Percentiles rank a stretch among this genome's conserved stretches.
Conservation (phyloP, 2,329 filamentous ascomycete species). For the Thelonectria olida region DNA sequence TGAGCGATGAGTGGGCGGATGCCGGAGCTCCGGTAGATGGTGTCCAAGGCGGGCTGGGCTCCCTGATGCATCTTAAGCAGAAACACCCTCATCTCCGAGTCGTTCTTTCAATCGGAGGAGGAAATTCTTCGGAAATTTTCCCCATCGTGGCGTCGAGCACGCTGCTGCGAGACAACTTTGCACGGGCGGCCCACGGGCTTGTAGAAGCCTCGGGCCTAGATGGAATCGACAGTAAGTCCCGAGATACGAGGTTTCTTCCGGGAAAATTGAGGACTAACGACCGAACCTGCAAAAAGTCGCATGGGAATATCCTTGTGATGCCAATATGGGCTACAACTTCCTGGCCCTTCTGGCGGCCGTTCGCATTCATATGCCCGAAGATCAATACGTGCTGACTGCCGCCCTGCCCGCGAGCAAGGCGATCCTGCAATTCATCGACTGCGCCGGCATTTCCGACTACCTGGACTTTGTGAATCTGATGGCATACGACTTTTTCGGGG, state of each 20-base stretch:
- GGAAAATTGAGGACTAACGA: conserved; percentile 20
- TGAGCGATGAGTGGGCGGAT: conserved; percentile 84
- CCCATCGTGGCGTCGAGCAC: conserved; percentile 71
- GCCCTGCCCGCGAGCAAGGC: conserved; percentile 75
- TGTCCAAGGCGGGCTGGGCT: conserved; percentile 74
- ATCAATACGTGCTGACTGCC: conserved; percentile 75
- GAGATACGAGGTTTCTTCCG: neutral
- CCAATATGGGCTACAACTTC: conserved; percentile 75
- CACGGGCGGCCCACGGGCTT: conserved; percentile 70
- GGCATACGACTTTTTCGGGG: conserved; percentile 81
- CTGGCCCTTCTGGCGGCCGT: conserved; percentile 72
- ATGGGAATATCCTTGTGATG: conserved; percentile 79
- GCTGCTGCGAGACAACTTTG: conserved; percentile 73
- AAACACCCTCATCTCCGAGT: conserved; percentile 76
- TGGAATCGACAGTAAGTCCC: conserved; percentile 73
- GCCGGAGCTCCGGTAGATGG: conserved; percentile 77
- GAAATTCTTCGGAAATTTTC: conserved; percentile 71
- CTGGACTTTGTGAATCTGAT: conserved; percentile 82
- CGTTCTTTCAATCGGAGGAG: conserved; percentile 81
- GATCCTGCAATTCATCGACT: conserved; percentile 74
- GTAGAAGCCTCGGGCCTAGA: conserved; percentile 72
- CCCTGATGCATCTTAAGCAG: conserved; percentile 77
- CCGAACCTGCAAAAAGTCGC: conserved; percentile 70
- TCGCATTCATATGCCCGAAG: conserved; percentile 73
- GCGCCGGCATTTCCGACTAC: conserved; percentile 68